phyloP scores from a whole-genome alignment of 345 rosid species.

The Trapa incisa region DNA sequence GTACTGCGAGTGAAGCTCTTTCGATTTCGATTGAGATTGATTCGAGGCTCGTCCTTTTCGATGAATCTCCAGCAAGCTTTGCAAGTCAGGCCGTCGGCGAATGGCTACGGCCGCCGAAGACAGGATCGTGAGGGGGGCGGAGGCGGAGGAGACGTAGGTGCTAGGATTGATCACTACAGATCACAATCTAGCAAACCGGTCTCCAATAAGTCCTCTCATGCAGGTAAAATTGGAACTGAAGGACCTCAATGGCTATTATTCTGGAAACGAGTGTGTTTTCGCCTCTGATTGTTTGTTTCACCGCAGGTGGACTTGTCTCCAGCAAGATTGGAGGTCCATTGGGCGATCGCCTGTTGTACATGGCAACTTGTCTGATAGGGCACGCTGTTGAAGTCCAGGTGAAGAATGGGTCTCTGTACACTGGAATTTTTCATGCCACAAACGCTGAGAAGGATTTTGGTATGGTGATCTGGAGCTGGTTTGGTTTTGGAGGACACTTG shows the following conservation, averaged over 20 bases:
- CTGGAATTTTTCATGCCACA: too few relatives aligned
- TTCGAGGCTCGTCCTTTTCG: not conserved
- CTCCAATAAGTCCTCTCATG: not conserved
- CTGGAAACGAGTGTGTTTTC: not conserved
- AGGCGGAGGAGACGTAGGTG: constrained; percentile 1
- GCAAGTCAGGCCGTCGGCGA: not conserved
- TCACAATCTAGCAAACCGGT: constrained; percentile 4
- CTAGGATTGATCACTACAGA: constrained; percentile 6
- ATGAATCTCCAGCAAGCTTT: constrained; percentile 5
- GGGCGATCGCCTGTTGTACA: too few relatives aligned
- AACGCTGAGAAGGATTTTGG: too few relatives aligned
- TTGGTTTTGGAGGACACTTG: too few relatives aligned
- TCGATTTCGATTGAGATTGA: not conserved
- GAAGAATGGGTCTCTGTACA: too few relatives aligned
- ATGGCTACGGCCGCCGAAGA: constrained; percentile 5
- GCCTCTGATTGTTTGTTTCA: not conserved
- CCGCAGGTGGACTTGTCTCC: too few relatives aligned
- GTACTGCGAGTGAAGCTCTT: not conserved
- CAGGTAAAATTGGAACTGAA: constrained; percentile 3
- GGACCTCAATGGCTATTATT: not conserved
- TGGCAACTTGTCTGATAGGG: too few relatives aligned
- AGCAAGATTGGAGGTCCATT: too few relatives aligned
- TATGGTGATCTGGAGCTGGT: too few relatives aligned
- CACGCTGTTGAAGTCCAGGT: too few relatives aligned
- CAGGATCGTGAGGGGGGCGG: constrained; percentile 3